A percentile compares a stretch with the other conserved stretches of the same genome.
These are phyloP conservation scores for Dendryphion nanum DNA, from an alignment of 2,329 filamentous ascomycete genomes.

Conservation along the genomic window DNA sequence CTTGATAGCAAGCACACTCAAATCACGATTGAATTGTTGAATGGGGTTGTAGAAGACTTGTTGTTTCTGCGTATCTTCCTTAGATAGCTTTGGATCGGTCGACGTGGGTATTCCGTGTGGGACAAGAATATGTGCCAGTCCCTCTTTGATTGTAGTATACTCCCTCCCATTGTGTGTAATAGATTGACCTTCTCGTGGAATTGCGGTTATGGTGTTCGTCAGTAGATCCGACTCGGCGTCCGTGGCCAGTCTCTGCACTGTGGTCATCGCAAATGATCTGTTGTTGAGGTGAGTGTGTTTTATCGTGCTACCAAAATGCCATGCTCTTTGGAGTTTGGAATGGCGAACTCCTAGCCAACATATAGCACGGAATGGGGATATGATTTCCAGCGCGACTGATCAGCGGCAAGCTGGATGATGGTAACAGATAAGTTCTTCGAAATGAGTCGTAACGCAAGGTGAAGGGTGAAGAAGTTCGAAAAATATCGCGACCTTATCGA, in stretches of 20 bases:
- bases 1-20: constrained; percentile 89
- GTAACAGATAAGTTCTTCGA: too few relatives aligned
- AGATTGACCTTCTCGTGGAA: constrained; percentile 28
- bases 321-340: too few relatives aligned
- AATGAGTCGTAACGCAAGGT: too few relatives aligned
- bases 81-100: constrained; percentile 48
- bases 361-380: too few relatives aligned
- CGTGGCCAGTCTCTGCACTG: constrained; percentile 1
- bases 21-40: constrained; percentile 96
- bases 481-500: too few relatives aligned
- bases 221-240: background rate
- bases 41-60: constrained; percentile 98
- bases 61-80: constrained; percentile 59
- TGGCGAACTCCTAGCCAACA: too few relatives aligned
- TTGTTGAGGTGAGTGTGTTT: too few relatives aligned
- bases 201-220: constrained; percentile 23
- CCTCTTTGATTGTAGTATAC: constrained; percentile 65
- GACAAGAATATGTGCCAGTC: constrained; percentile 65
- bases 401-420: too few relatives aligned
- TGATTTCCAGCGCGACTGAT: too few relatives aligned
- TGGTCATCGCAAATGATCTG: constrained; percentile 20
- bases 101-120: constrained; percentile 53
- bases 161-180: constrained; percentile 49
- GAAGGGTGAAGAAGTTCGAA: too few relatives aligned
- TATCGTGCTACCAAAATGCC: too few relatives aligned